A percentile compares a stretch with the other conserved stretches of the same genome.
phyloP scores from a whole-genome alignment of 495 filamentous ascomycete genomes.

The Bryoglossum gracile region DNA sequence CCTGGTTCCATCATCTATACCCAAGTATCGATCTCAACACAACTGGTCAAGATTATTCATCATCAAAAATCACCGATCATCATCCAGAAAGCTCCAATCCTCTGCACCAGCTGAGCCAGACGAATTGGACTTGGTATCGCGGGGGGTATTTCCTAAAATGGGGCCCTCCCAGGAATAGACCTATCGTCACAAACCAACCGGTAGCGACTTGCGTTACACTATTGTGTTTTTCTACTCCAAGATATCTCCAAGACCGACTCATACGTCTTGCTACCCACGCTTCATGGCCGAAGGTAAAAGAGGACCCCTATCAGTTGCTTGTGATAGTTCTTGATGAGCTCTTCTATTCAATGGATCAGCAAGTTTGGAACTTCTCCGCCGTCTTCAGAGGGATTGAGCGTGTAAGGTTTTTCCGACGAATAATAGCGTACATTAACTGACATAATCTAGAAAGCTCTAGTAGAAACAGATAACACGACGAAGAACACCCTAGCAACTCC shows the following conservation, averaged over 20 bases:
- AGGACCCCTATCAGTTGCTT: conserved; percentile 15
- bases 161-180: neutral
- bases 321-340: conserved; percentile 16
- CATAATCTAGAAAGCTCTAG: neutral
- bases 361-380: conserved; percentile 10
- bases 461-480: neutral
- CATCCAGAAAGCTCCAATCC: neutral
- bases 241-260: neutral
- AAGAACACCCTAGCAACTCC: neutral
- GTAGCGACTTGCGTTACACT: neutral
- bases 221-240: neutral
- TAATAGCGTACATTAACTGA: neutral
- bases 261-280: neutral
- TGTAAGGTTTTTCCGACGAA: conserved; percentile 2
- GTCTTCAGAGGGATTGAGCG: conserved; percentile 5
- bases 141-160: conserved; percentile 13
- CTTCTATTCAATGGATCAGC: conserved; percentile 10
- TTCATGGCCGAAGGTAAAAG: neutral
- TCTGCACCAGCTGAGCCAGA: neutral
- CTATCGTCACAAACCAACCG: neutral
- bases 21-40: conserved; percentile 9
- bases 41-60: neutral
- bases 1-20: conserved; percentile 21
- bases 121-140: conserved; percentile 5
- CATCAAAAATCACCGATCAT: neutral